These are phyloP conservation scores for Aspergillus sojae DNA, from an alignment of 2,329 filamentous ascomycete genomes.

Conservation along the genomic window DNA sequence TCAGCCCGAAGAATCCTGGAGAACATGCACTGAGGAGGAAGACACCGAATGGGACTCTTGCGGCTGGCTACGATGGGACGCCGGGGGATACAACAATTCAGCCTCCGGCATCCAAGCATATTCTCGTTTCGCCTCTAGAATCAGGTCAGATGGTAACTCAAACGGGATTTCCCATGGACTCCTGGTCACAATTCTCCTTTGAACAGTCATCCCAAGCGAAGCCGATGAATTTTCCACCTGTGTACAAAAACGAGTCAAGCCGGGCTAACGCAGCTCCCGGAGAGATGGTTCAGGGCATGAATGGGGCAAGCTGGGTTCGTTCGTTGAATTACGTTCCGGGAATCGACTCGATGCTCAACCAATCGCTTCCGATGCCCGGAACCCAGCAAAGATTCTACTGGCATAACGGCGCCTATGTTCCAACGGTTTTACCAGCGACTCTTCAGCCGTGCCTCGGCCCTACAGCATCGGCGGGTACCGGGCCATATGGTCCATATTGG, in stretches of 20 bases:
- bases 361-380: conserved; percentile 51
- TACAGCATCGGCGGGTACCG: conserved; percentile 59
- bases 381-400: conserved; percentile 44
- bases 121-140: conserved; percentile 68
- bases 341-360: conserved; percentile 64
- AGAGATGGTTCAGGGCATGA: conserved; percentile 35
- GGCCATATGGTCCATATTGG: conserved; percentile 65
- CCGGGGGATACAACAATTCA: conserved; percentile 72
- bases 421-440: conserved; percentile 62
- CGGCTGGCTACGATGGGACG: conserved; percentile 87
- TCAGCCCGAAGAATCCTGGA: conserved; percentile 26
- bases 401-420: conserved; percentile 54
- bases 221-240: conserved; percentile 41
- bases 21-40: conserved; percentile 88
- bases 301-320: conserved; percentile 45
- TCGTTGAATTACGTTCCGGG: conserved; percentile 52
- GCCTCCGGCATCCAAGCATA: conserved; percentile 78
- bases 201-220: conserved; percentile 35
- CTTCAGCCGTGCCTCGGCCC: conserved; percentile 61
- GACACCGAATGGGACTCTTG: conserved; percentile 90
- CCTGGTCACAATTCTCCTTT: conserved; percentile 33
- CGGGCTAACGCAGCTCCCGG: conserved; percentile 29
- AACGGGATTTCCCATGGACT: conserved; percentile 33
- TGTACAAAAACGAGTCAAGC: conserved; percentile 40
- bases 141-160: conserved; percentile 39